These are phyloP conservation scores for Peronospora farinosa DNA, from an alignment of 352 stramenopile species.

Conservation along the genomic window DNA sequence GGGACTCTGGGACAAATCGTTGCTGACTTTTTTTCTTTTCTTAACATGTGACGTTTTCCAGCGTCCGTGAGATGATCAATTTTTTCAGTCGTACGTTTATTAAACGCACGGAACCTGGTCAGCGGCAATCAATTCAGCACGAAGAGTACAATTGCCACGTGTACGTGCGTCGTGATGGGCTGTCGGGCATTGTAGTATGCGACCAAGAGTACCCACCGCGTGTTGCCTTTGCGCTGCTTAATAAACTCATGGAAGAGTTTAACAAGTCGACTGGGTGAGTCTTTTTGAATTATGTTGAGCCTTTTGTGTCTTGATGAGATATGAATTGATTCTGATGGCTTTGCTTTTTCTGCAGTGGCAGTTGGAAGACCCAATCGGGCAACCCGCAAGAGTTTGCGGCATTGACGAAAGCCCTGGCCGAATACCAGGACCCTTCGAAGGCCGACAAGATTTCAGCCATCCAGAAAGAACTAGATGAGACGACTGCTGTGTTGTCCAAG, in stretches of 20 bases:
- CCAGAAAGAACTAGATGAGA: constrained; percentile 99
- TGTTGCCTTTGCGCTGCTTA: constrained; percentile 96
- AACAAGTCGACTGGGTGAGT: constrained; percentile 55
- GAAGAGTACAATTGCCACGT: constrained; percentile 99
- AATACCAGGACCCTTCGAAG: constrained; percentile 97
- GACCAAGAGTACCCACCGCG: constrained; percentile 97
- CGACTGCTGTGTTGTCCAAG: constrained; percentile 97
- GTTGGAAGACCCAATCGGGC: constrained; percentile 52
- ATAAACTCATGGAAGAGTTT: constrained; percentile 95
- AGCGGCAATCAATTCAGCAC: constrained; percentile 97
- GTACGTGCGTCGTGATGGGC: constrained; percentile 94
- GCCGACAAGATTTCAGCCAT: constrained; percentile 99
- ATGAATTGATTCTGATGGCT: constrained; percentile 18
- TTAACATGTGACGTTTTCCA: constrained; percentile 25
- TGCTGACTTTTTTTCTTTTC: neutral
- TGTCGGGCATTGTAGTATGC: constrained; percentile 94
- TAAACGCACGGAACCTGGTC: constrained; percentile 92
- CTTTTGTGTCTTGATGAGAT: constrained; percentile 12
- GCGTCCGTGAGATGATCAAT: constrained; percentile 96
- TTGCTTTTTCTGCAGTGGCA: constrained; percentile 30
- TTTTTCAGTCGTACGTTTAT: constrained; percentile 99
- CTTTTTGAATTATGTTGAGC: constrained; percentile 15
- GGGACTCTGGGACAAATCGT: neutral
- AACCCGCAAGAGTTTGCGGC: constrained; percentile 86
- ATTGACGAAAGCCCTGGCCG: constrained; percentile 88